These are phyloP conservation scores for Phyllosticta paracitricarpa DNA, from an alignment of 2,329 filamentous ascomycete genomes.

Conservation along the genomic window DNA sequence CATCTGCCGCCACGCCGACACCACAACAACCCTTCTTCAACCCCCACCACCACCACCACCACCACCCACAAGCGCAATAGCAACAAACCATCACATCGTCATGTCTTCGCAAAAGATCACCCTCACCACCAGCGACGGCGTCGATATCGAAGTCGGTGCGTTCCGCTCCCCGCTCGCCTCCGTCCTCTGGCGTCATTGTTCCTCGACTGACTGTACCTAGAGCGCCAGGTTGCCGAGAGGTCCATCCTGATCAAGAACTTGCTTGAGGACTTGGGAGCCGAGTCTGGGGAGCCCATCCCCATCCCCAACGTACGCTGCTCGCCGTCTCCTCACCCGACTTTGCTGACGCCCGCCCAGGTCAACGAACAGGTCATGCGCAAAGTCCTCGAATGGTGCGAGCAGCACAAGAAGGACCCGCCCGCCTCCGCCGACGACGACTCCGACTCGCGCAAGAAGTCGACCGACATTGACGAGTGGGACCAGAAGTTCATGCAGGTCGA, in stretches of 20 bases:
- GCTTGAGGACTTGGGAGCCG: conserved; percentile 78
- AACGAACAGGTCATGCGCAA: conserved; percentile 91
- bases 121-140: conserved; percentile 37
- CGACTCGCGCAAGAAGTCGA: conserved; percentile 94
- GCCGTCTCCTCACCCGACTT: neutral
- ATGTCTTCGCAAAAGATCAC: conserved; percentile 27
- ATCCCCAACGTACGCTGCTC: conserved; percentile 57
- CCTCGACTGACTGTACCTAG: conserved; percentile 25
- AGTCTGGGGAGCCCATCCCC: conserved; percentile 61
- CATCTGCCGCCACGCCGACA: conserved; percentile 2
- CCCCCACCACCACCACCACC: conserved; percentile 1
- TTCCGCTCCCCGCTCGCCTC: conserved; percentile 3
- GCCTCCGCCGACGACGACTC: conserved; percentile 77
- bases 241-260: conserved; percentile 97
- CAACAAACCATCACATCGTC: conserved; percentile 12
- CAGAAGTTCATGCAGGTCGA: conserved; percentile 99
- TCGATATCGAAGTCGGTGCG: conserved; percentile 33
- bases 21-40: neutral
- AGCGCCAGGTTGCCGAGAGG: conserved; percentile 77
- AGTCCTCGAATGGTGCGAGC: conserved; percentile 95
- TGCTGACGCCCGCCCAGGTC: conserved; percentile 42
- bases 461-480: conserved; percentile 98
- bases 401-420: conserved; percentile 85
- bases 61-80: neutral
- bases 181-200: neutral